phyloP scores from a whole-genome alignment of 2,329 filamentous ascomycete species.

The Exophiala spinifera region DNA sequence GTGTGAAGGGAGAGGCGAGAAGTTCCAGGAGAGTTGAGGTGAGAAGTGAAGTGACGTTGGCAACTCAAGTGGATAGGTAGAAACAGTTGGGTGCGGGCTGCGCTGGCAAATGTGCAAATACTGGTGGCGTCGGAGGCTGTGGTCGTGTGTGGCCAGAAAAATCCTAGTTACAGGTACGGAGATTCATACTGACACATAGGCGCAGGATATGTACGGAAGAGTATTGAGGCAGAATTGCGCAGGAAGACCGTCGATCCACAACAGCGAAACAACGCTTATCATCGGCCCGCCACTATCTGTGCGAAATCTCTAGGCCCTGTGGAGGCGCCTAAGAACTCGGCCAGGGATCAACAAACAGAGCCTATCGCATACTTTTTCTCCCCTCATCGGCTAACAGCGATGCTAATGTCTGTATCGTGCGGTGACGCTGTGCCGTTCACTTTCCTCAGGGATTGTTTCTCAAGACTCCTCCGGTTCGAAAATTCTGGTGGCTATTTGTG shows the following conservation, averaged over 20 bases:
- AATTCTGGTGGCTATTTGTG: not conserved
- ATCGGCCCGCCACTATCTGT: slow-evolving; percentile 2
- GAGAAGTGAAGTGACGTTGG: slow-evolving; percentile 16
- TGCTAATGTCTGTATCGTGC: slow-evolving; percentile 2
- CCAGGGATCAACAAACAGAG: not conserved
- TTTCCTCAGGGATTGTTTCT: not conserved
- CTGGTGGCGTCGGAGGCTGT: no score
- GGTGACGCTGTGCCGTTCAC: slow-evolving; percentile 1
- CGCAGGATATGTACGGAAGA: no score
- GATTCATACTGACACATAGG: no score
- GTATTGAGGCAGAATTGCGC: no score
- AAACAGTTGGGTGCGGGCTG: not conserved
- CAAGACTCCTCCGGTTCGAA: not conserved
- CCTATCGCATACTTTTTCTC: slow-evolving; percentile 2
- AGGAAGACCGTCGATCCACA: no score
- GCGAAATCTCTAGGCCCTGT: not conserved
- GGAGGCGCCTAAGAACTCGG: not conserved
- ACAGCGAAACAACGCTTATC: not conserved
- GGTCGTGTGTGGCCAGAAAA: not conserved
- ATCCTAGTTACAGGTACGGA: no score
- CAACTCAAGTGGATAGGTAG: not conserved
- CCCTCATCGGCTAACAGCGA: slow-evolving; percentile 3
- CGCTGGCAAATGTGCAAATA: slow-evolving; percentile 1
- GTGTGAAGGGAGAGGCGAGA: not conserved
- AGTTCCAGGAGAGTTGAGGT: not conserved